Evolutionary conservation across 177 flowering plant genomes (phyloP), one percentile per base, ranked within the genome.

Genomic region (Telopea speciosissima): DNA sequence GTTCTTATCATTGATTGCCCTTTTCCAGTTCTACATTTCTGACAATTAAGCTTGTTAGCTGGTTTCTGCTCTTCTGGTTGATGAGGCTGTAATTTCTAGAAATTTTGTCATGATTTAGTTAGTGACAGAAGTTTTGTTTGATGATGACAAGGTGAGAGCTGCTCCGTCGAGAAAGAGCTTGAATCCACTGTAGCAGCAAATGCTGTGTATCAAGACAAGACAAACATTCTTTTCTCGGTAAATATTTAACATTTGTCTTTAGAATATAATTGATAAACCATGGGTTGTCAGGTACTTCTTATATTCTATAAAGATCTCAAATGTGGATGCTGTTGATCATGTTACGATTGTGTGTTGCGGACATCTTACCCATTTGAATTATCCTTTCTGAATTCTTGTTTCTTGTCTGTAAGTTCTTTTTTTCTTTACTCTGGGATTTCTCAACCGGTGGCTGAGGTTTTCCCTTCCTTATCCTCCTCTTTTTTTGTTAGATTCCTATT

Each of bases 131-230:
- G 24, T 56, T 61, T 70, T 73, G 21, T 74, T 78, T 72, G 59
- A 28, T 78, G 67, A 75, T 85, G 75, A 68, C 67, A 95, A 49
- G 99, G 99, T 76, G 99, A 95, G 85, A 95, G 97, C 85, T 87
- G 86, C 72, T 95, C 99, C 73, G 99, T 92, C 58, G 94, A 87
- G 66, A 95, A 95, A 79, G 99, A 90, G 75, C 79, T 89, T 58
- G 85, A 79, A 36, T 73, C 87, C 54, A 83, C 87, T 7, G 62
- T 70, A 13, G 82, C 90, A 58, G 80, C 86, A 44, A 92, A 92
- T 77, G 97, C 93, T 66, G 99, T 95, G 59, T 92, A 92, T 76
- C 99, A 95, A 79, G 99, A 95, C 83, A 95, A 95, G 87, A 95
- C 89, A 72, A 95, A 85, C 84, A 89, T 89, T 73, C 96, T 95